Evolutionary conservation across 148 eudicot genomes (phyloP).

Genomic region (Cornus suecica): DNA sequence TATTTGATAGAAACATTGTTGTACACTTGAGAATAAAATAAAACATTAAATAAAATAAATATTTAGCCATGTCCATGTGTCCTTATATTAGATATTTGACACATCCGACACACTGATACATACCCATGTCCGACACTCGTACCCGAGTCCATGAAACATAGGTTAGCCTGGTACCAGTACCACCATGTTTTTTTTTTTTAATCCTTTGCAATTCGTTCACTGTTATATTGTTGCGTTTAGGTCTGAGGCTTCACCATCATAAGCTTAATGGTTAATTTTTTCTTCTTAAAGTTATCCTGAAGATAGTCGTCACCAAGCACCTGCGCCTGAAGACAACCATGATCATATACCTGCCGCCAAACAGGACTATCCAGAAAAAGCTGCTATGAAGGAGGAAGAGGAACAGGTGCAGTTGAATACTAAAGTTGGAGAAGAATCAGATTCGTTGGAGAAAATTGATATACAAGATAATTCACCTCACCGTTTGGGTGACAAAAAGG

Average conservation of each 20-base stretch:
- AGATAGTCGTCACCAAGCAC: slow-evolving; percentile 37
- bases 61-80: too few relatives aligned
- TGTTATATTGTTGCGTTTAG: neutral
- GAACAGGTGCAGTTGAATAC: slow-evolving; percentile 39
- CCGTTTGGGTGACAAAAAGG: slow-evolving; percentile 58
- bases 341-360: slow-evolving; percentile 34
- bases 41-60: too few relatives aligned
- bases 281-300: slow-evolving; percentile 61
- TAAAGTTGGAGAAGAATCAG: slow-evolving; percentile 41
- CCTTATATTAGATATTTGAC: too few relatives aligned
- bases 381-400: slow-evolving; percentile 33
- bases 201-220: neutral
- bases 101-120: too few relatives aligned
- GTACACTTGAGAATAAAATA: too few relatives aligned
- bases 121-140: too few relatives aligned
- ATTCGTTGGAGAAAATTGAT: slow-evolving; percentile 45
- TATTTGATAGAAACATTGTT: too few relatives aligned
- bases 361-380: slow-evolving; percentile 25
- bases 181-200: too few relatives aligned
- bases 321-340: slow-evolving; percentile 35
- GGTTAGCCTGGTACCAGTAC: neutral
- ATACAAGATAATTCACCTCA: slow-evolving; percentile 48
- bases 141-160: too few relatives aligned
- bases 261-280: slow-evolving; percentile 7
- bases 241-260: neutral